Evolutionary conservation across 305 asterid genomes (phyloP).

Genomic region (Withania somnifera): DNA sequence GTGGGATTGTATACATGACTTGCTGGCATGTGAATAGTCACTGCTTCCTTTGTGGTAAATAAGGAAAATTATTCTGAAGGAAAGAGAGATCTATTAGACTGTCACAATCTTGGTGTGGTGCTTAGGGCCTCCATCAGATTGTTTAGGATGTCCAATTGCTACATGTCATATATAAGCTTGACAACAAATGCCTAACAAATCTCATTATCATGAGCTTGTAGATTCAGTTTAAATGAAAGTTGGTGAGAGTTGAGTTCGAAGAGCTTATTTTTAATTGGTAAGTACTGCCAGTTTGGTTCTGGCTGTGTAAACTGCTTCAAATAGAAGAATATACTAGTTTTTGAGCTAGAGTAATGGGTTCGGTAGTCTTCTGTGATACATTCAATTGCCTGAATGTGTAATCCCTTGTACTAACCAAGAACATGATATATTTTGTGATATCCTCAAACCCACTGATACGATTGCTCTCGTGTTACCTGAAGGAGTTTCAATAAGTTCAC

Average conservation of each 20-base stretch:
- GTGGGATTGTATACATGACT: background rate
- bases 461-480: background rate
- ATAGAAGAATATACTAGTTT: background rate
- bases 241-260: background rate
- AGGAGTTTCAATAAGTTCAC: background rate
- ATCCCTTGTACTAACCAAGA: background rate
- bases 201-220: background rate
- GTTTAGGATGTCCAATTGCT: background rate
- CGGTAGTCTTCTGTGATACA: background rate
- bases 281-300: background rate
- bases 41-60: background rate
- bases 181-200: background rate
- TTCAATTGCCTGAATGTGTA: background rate
- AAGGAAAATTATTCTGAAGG: background rate
- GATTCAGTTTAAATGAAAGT: background rate
- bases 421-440: background rate
- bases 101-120: background rate
- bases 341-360: background rate
- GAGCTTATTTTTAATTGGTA: background rate
- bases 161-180: background rate
- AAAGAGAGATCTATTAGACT: background rate
- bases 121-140: background rate
- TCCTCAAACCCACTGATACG: background rate
- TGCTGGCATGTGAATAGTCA: background rate
- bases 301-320: background rate